These are phyloP conservation scores for Penicillium robsamsonii DNA, from an alignment of 495 filamentous ascomycete genomes.

Conservation along the genomic window DNA sequence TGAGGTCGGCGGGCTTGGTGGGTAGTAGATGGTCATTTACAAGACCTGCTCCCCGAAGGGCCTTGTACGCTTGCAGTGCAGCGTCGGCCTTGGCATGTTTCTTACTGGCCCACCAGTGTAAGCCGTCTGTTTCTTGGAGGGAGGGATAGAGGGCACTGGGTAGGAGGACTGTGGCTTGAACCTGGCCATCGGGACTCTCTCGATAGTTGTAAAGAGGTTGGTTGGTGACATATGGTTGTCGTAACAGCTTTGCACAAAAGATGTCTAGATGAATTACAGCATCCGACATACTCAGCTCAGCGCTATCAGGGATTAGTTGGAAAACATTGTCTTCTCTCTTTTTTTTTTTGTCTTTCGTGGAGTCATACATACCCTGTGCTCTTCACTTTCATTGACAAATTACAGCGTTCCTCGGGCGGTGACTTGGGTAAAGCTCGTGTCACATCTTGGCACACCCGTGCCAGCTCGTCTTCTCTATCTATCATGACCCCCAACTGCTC, in stretches of 20 bases:
- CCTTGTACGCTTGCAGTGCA: neutral
- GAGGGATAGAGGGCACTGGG: neutral
- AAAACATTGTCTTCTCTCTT: neutral
- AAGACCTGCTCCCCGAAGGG: neutral
- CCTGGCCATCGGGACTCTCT: neutral
- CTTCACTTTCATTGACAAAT: neutral
- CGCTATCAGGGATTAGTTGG: neutral
- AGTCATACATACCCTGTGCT: neutral
- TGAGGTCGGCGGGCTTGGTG: neutral
- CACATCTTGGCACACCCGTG: neutral
- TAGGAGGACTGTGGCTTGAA: neutral
- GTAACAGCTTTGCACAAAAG: neutral
- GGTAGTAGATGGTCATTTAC: neutral
- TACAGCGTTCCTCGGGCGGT: neutral
- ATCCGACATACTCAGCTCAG: neutral
- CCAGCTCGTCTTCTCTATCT: neutral
- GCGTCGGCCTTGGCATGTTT: neutral
- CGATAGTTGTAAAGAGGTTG: neutral
- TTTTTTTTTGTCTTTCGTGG: neutral
- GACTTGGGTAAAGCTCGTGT: neutral
- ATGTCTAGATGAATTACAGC: neutral
- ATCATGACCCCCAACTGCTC: neutral
- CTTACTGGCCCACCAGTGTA: neutral
- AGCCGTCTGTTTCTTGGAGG: neutral
- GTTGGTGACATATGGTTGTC: neutral